Base-by-base conservation (phyloP, 164 flowering plant genomes). In the Echeveria elegans region DNA sequence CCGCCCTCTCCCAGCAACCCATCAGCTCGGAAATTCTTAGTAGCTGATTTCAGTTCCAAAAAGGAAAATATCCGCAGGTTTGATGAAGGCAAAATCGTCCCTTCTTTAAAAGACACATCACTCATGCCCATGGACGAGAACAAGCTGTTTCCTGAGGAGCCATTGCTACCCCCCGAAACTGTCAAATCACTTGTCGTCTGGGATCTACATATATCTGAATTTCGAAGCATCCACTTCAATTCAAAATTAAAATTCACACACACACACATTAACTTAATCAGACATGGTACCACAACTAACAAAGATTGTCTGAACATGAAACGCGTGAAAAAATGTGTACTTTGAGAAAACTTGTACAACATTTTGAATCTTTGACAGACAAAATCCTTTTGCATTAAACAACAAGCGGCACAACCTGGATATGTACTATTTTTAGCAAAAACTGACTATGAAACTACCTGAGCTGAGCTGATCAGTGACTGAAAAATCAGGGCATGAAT, bases 1-100 rank as follows among this genome's bases (percentile, higher is more conserved):
- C 90, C 90, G 31, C 90, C 90, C 69, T 84, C 90, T 1, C 90
- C 90, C 31, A 86, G 71, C 12, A 86, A 73, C 0, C 81, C 78
- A 69, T 86, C 90, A 63, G 62, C 18, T 62, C 78, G 77, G 72
- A 86, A 86, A 60, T 82, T 84, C 69, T 66, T 81, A 2, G 90
- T 84, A 38, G 90, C 88, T 48, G 70, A 34, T 72, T 72, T 84
- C 28, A 86, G 72, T 64, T 86, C 88, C 5, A 72, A 47, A 38
- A 81, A 81, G 23, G 71, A 68, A 69, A 78, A 86, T 0, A 80
- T 68, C 76, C 84, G 78, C 43, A 82, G n/a, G 64, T 78, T 80
- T 26, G 88, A 74, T 7, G 75, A 63, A 41, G 82, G 76, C 69
- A 82, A 66, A 29, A 82, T 81, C 66, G 77, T 79, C n/a, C 84